phyloP scores from a whole-genome alignment of 164 flowering plant genomes.

The Berberis thunbergii region DNA sequence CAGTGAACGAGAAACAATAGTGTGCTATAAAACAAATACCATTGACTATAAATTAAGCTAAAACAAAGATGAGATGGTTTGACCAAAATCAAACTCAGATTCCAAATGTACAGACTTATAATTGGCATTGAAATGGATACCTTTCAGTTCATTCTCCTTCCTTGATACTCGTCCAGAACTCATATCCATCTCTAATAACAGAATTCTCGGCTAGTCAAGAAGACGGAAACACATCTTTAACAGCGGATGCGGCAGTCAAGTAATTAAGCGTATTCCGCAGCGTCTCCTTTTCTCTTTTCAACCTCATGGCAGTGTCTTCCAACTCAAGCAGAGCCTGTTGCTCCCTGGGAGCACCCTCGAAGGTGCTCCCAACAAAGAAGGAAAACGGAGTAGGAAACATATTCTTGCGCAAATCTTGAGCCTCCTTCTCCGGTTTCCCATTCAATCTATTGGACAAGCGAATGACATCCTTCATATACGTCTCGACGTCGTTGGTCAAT shows the following conservation, averaged over 20 bases:
- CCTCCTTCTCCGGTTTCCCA: constrained; percentile 87
- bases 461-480: constrained; percentile 86
- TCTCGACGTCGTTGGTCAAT: constrained; percentile 70
- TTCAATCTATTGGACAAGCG: constrained; percentile 73
- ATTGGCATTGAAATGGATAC: neutral
- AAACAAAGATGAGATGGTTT: neutral
- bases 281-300: constrained; percentile 92
- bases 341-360: constrained; percentile 95
- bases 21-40: too few species aligned
- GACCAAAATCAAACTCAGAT: constrained; percentile 11
- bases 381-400: constrained; percentile 90
- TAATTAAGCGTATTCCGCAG: constrained; percentile 87
- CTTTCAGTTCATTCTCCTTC: neutral
- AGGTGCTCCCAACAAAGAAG: constrained; percentile 92
- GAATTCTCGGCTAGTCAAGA: constrained; percentile 8
- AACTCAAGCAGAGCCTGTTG: constrained; percentile 93
- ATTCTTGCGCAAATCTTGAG: constrained; percentile 69
- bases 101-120: constrained; percentile 16
- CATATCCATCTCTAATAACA: neutral
- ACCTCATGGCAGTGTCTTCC: constrained; percentile 78
- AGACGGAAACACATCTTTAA: constrained; percentile 88
- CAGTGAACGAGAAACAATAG: too few species aligned
- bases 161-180: neutral
- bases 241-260: constrained; percentile 90
- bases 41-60: neutral